Percentiles rank a stretch among this genome's conserved stretches.
phyloP scores from a whole-genome alignment of 1,284 basidiomycete genomes.

The Microbotryum violaceum region DNA sequence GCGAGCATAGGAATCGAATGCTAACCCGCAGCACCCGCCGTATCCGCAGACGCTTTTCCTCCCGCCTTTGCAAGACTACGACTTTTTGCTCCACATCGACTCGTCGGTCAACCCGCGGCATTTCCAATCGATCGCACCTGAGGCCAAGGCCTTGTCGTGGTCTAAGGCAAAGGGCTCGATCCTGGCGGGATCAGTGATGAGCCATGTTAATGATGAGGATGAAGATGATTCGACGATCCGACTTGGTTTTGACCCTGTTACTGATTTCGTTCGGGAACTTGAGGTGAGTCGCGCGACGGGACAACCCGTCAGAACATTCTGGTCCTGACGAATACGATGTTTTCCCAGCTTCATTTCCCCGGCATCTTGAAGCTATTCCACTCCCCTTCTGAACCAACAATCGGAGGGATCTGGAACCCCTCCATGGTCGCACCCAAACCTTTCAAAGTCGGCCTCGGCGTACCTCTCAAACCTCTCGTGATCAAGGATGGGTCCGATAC shows the following conservation, averaged over 20 bases:
- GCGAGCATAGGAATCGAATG: neutral
- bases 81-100: conserved; percentile 72
- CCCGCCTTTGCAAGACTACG: conserved; percentile 76
- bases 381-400: conserved; percentile 52
- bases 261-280: conserved; percentile 60
- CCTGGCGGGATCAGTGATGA: conserved; percentile 39
- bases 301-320: too few relatives aligned
- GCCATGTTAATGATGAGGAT: conserved; percentile 25
- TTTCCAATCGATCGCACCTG: conserved; percentile 44
- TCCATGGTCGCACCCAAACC: conserved; percentile 45
- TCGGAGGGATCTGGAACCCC: conserved; percentile 85
- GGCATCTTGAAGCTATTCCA: conserved; percentile 70
- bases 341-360: conserved; percentile 45
- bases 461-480: conserved; percentile 55
- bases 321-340: conserved; percentile 2
- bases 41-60: conserved; percentile 61
- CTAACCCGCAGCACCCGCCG: neutral
- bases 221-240: conserved; percentile 38
- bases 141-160: conserved; percentile 49
- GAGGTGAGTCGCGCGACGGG: conserved; percentile 49
- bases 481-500: conserved; percentile 26
- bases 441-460: conserved; percentile 78
- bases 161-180: conserved; percentile 34
- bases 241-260: conserved; percentile 75
- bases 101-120: conserved; percentile 63